Conservation (phyloP, 2,329 filamentous ascomycete species). For the Colletotrichum sublineola region DNA sequence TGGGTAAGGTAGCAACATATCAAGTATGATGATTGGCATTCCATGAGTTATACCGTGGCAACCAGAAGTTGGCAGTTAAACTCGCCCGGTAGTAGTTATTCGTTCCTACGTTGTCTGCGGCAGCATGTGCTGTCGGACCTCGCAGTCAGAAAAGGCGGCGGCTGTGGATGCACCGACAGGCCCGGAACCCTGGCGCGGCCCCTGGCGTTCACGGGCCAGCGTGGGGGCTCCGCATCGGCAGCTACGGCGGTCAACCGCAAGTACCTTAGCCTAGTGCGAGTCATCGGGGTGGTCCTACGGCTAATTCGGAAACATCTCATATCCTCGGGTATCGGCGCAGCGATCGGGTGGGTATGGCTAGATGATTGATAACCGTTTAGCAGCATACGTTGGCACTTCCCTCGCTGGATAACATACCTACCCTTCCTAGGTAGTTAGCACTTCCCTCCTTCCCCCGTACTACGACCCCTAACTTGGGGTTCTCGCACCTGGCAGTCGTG, state of each 20-base stretch:
- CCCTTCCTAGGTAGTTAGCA: too few species aligned
- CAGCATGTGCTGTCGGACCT: not conserved
- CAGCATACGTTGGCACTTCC: not conserved
- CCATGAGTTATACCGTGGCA: not conserved
- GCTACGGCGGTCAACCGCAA: not conserved
- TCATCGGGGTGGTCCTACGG: not conserved
- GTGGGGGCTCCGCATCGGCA: not conserved
- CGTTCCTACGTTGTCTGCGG: too few species aligned
- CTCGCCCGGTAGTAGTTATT: not conserved
- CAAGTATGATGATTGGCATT: not conserved
- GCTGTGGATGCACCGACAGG: not conserved
- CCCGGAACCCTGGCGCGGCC: not conserved
- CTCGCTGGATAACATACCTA: too few species aligned
- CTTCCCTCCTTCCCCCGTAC: not conserved
- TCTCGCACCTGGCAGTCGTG: too few species aligned
- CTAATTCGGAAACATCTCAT: not conserved
- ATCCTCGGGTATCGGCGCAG: not conserved
- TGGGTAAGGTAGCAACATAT: not conserved
- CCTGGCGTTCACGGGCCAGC: too few species aligned
- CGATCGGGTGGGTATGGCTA: not conserved
- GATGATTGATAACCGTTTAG: too few species aligned
- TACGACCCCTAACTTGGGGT: too few species aligned
- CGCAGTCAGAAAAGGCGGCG: not conserved
- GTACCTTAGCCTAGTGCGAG: not conserved
- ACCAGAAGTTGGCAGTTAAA: not conserved